A percentile compares a stretch with the other conserved stretches of the same genome.
Evolutionary conservation across 2,329 filamentous ascomycete species (phyloP).

Genomic region (Aspergillus ochraceus): DNA sequence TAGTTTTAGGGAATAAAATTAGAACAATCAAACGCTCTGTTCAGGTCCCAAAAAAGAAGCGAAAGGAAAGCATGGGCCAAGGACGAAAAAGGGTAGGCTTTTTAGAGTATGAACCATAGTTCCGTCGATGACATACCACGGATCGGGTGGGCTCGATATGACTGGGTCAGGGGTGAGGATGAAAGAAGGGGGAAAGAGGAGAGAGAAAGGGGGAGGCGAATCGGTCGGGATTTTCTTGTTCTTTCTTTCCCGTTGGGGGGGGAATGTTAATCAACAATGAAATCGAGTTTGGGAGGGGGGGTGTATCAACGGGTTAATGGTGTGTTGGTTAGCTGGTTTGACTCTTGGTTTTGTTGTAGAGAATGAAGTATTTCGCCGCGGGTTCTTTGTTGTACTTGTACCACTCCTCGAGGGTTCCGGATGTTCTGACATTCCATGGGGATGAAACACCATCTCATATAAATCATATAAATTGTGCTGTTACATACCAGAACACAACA

Average conservation of each 20-base stretch:
- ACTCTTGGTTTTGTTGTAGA: no score
- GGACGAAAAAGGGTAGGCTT: no score
- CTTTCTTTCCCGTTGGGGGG: not conserved
- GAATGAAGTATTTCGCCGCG: no score
- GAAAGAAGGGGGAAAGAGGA: not conserved
- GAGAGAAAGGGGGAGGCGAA: conserved; percentile 16
- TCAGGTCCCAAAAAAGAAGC: not conserved
- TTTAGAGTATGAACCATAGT: not conserved
- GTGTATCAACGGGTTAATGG: no score
- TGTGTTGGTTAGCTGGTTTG: no score
- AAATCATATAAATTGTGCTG: no score
- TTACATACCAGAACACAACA: no score
- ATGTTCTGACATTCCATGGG: no score
- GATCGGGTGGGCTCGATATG: conserved; percentile 15
- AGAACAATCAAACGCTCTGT: not conserved
- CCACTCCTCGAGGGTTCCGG: no score
- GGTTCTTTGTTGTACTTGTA: no score
- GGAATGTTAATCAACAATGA: conserved; percentile 6
- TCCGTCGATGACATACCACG: conserved; percentile 14
- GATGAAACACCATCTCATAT: no score
- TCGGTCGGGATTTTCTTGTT: not conserved
- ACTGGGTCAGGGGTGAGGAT: conserved; percentile 9
- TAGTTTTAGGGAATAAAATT: not conserved
- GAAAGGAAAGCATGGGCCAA: not conserved
- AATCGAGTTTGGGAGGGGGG: no score